These are phyloP conservation scores for Coemansia sp. DNA, from an alignment of 192 early-diverging fungal species.

Conservation along the genomic window DNA sequence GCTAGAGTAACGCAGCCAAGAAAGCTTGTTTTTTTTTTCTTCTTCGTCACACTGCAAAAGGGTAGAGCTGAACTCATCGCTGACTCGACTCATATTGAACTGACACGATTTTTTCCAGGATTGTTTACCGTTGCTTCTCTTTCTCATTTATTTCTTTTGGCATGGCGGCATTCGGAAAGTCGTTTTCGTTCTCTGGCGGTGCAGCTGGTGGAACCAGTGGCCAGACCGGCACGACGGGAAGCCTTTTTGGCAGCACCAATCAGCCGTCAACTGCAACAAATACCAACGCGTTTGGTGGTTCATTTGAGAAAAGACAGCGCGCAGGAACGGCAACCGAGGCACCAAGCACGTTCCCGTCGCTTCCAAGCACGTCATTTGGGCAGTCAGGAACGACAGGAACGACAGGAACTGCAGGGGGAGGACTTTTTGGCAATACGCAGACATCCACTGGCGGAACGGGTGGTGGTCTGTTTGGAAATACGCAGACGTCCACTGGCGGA, in stretches of 20 bases:
- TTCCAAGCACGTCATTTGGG: conserved; percentile 10
- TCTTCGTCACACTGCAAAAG: too few relatives aligned
- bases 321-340: conserved; percentile 27
- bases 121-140: conserved; percentile 4
- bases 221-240: conserved; percentile 8
- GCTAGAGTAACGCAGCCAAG: too few relatives aligned
- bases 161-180: conserved; percentile 43
- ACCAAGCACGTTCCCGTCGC: conserved; percentile 3
- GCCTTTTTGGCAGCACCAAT: conserved; percentile 31
- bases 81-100: too few relatives aligned
- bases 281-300: conserved; percentile 26
- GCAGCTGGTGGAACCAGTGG: conserved; percentile 8
- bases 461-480: conserved; percentile 19
- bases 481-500: neutral
- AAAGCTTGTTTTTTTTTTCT: too few relatives aligned
- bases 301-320: conserved; percentile 38
- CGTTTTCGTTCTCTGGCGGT: conserved; percentile 44
- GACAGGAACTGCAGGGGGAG: neutral
- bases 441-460: neutral
- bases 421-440: conserved; percentile 15
- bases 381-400: conserved; percentile 3
- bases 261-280: conserved; percentile 13
- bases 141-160: neutral
- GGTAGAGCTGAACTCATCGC: too few relatives aligned
- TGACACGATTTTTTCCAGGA: too few relatives aligned